These are phyloP conservation scores for Moricandia arvensis DNA, from an alignment of 345 rosid species.

Conservation along the genomic window DNA sequence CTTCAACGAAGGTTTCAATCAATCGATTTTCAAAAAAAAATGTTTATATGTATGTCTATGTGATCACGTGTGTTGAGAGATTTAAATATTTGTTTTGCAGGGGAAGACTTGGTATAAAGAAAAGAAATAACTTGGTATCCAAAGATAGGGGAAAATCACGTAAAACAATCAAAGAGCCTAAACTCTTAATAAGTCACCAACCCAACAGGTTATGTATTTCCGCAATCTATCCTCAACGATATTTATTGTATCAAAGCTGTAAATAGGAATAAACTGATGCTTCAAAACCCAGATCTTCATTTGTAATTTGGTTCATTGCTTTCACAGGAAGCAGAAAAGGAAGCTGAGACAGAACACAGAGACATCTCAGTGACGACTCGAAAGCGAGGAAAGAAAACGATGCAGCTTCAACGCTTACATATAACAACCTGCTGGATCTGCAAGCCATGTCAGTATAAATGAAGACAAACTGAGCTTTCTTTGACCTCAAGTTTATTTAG, in stretches of 20 bases:
- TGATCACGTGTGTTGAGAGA: background rate
- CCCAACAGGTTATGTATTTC: conserved; percentile 6
- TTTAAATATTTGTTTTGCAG: conserved; percentile 32
- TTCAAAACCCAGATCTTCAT: background rate
- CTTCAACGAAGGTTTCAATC: conserved; percentile 44
- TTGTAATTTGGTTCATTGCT: background rate
- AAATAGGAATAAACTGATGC: background rate
- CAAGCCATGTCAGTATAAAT: conserved; percentile 46
- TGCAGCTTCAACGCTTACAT: conserved; percentile 45
- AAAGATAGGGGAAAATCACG: conserved; percentile 43
- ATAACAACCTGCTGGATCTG: conserved; percentile 38
- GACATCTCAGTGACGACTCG: conserved; percentile 37
- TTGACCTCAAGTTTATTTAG: conserved; percentile 30
- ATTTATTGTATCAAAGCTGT: background rate
- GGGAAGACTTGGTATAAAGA: conserved; percentile 43
- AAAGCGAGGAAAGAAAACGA: conserved; percentile 45
- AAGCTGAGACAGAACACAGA: conserved; percentile 28
- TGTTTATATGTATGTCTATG: background rate
- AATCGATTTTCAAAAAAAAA: background rate
- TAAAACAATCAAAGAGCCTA: conserved; percentile 38
- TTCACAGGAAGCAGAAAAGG: conserved; percentile 45
- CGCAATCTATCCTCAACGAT: background rate
- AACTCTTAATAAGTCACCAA: conserved; percentile 27
- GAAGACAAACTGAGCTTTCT: conserved; percentile 24
- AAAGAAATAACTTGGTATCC: conserved; percentile 37